Evolutionary conservation across 1,284 basidiomycete species (phyloP), one percentile per base, ranked within the genome.

Genomic region (Ustilago sp.): DNA sequence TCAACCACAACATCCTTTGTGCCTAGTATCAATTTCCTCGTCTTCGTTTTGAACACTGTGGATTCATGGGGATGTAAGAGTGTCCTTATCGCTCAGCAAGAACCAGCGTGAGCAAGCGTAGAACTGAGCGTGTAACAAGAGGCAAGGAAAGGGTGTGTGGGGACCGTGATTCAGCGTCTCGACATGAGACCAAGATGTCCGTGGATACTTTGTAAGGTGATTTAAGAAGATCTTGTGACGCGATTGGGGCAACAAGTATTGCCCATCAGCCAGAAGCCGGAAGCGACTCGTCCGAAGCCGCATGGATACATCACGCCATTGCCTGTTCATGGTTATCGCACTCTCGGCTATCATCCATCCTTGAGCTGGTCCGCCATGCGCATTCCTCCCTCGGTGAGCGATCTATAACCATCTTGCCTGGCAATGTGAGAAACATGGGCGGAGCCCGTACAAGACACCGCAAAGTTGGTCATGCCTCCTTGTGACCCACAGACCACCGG

Each of bases 271-370:
- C 43, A 54, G 39, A 8, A 15, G 19, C n/a, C 45, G 68, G 68
- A 71, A 65, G 55, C 23, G 39, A 12, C 43, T 71, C 19, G n/a
- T 71, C 68, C 63, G 68, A 65, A 35, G 34, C 9, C 5, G 50
- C 58, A 62, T 58, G 45, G 59, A 61, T 39, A 19, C n/a, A 45
- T 19, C n/a, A 45, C 43, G 19, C 17, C 7, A 5, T 8, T 45
- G n/a, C n/a, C n/a, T 45, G 43, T 45, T 19, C 9, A 41, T 8
- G 6, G 39, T 43, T 7, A 43, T 45, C n/a, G n/a, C 19, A 8
- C 43, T 19, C 43, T 19, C 43, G 43, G 17, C 43, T 45, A 45
- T 19, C 43, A 45, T 19, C 43, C 5, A 19, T 19, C 19, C n/a
- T 45, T 19, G n/a, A 45, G 43, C 8, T 19, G n/a, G 11, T 7